Evolutionary conservation across 306 rosid species (phyloP).

Genomic region (Styphnolobium japonicum): DNA sequence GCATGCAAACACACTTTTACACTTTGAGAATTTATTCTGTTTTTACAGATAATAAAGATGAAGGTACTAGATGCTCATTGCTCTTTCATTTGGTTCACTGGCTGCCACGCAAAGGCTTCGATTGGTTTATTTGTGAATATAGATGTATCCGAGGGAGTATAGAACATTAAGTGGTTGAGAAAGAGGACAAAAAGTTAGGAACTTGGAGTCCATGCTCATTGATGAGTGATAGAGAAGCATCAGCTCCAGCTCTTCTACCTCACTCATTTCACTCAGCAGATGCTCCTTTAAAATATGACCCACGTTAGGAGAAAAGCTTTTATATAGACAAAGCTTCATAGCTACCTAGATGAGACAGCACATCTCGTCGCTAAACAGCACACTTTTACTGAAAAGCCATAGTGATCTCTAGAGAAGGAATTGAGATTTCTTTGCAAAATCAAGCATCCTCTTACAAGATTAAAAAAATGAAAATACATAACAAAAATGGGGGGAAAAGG

Average conservation of each 20-base stretch:
- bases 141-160: neutral
- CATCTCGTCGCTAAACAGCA: too few relatives aligned
- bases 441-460: too few relatives aligned
- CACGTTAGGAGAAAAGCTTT: too few relatives aligned
- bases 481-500: too few relatives aligned
- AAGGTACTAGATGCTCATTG: slow-evolving; percentile 27
- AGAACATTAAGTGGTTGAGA: slow-evolving; percentile 10
- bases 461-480: too few relatives aligned
- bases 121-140: slow-evolving; percentile 18
- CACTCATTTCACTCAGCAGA: neutral
- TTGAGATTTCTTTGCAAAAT: too few relatives aligned
- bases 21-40: slow-evolving; percentile 30
- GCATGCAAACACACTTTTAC: neutral
- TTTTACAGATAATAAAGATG: slow-evolving; percentile 33
- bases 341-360: too few relatives aligned
- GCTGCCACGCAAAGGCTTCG: neutral
- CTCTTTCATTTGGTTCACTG: slow-evolving; percentile 7
- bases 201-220: slow-evolving; percentile 1
- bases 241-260: neutral
- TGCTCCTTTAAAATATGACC: too few relatives aligned
- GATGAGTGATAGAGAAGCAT: slow-evolving; percentile 28
- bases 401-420: too few relatives aligned
- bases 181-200: slow-evolving; percentile 18
- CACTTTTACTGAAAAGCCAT: too few relatives aligned
- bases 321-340: too few relatives aligned